Conservation (phyloP, 2,329 filamentous ascomycete genomes). For the Arthroderma sp. region DNA sequence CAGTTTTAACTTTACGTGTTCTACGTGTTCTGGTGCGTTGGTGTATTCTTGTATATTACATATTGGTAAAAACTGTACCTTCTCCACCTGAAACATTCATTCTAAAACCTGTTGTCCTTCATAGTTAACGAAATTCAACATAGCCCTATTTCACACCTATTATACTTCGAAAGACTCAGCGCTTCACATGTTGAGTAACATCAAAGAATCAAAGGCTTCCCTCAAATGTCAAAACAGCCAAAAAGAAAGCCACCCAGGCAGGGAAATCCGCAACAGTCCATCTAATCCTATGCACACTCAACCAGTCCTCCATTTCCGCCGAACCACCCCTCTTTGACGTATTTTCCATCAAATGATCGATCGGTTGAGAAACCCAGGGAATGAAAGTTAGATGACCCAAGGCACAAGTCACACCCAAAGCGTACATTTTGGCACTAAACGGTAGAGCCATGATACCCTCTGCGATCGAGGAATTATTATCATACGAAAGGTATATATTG, state of each 20-base stretch:
- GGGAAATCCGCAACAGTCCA: slow-evolving; percentile 12
- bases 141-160: not conserved
- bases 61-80: too few species aligned
- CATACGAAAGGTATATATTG: slow-evolving; percentile 38
- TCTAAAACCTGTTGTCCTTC: too few species aligned
- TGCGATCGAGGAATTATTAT: slow-evolving; percentile 57
- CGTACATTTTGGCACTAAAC: slow-evolving; percentile 12
- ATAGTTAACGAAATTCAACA: too few species aligned
- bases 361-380: slow-evolving; percentile 12
- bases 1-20: too few species aligned
- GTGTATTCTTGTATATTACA: too few species aligned
- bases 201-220: not conserved
- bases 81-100: not conserved
- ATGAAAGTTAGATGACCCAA: slow-evolving; percentile 14
- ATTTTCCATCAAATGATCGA: slow-evolving; percentile 11
- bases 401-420: slow-evolving; percentile 9
- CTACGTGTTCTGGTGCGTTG: too few species aligned
- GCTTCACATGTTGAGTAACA: not conserved
- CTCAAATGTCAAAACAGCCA: slow-evolving; percentile 8
- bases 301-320: slow-evolving; percentile 12
- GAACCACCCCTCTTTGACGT: slow-evolving; percentile 5
- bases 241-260: slow-evolving; percentile 12
- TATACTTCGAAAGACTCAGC: not conserved
- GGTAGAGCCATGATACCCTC: slow-evolving; percentile 42
- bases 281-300: slow-evolving; percentile 14